Percentiles rank a stretch among this genome's conserved stretches.
Conservation (phyloP, 306 rosid genomes). For the Benincasa hispida region DNA sequence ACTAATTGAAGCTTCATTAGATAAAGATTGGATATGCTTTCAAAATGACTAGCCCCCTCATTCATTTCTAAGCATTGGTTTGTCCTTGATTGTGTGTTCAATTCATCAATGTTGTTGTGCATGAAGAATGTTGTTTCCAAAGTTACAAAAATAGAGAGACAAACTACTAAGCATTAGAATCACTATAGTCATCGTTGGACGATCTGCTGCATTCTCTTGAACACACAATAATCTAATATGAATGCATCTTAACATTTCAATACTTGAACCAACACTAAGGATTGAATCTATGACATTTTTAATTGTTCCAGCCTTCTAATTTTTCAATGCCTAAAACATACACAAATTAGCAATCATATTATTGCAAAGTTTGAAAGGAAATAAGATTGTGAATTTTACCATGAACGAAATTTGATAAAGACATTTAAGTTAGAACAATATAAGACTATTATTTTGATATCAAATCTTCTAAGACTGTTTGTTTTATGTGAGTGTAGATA, state of each 20-base stretch:
- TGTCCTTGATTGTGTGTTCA: neutral
- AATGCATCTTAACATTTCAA: slow-evolving; percentile 7
- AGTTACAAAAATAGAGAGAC: neutral
- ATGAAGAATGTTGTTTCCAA: neutral
- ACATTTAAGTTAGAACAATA: neutral
- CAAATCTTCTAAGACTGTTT: too few relatives aligned
- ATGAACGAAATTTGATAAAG: too few relatives aligned
- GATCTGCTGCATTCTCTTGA: slow-evolving; percentile 12
- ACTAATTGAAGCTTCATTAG: neutral
- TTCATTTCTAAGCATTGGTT: neutral
- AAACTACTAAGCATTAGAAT: slow-evolving; percentile 17
- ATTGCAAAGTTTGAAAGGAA: too few relatives aligned
- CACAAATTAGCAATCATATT: too few relatives aligned
- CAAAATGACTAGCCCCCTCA: neutral
- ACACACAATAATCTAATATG: slow-evolving; percentile 21
- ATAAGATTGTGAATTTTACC: too few relatives aligned
- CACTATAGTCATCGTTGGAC: slow-evolving; percentile 21
- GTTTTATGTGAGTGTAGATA: too few relatives aligned
- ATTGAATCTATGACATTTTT: neutral
- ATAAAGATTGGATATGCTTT: neutral
- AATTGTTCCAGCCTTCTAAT: neutral
- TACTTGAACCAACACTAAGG: neutral
- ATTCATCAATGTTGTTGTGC: neutral
- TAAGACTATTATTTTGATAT: too few relatives aligned
- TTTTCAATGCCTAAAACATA: neutral